Evolutionary conservation across 2,329 filamentous ascomycete genomes (phyloP).

Genomic region (Raffaelea deltoideospora): DNA sequence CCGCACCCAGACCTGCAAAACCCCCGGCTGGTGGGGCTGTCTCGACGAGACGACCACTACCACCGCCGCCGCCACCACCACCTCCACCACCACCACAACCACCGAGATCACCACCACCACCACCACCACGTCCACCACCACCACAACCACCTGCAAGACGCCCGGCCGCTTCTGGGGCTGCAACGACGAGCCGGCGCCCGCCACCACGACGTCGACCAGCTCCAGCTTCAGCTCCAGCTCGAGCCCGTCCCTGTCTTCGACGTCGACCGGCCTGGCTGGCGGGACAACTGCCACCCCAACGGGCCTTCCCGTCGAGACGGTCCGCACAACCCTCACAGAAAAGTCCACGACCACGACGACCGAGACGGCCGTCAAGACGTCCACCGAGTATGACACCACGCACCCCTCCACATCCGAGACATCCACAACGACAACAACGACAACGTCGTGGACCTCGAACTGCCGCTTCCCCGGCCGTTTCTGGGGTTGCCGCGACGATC

Average conservation of each 20-base stretch:
- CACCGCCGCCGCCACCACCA: conserved; percentile 22
- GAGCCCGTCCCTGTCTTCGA: no score
- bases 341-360: conserved; percentile 9
- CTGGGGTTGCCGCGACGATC: conserved; percentile 8
- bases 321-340: conserved; percentile 11
- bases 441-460: neutral
- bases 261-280: no score
- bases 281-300: no score
- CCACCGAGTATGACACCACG: conserved; percentile 1
- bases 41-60: conserved; percentile 48
- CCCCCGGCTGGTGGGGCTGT: conserved; percentile 80
- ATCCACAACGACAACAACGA: conserved; percentile 10
- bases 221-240: no score
- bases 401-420: conserved; percentile 4
- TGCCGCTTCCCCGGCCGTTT: conserved; percentile 7
- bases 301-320: neutral
- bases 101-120: conserved; percentile 23
- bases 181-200: conserved; percentile 6
- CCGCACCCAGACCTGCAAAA: conserved; percentile 74
- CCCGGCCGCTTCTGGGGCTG: conserved; percentile 13
- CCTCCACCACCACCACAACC: conserved; percentile 25
- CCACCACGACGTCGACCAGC: neutral
- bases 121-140: conserved; percentile 34
- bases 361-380: conserved; percentile 9
- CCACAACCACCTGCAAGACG: conserved; percentile 11